Conservation (phyloP, 179 eudicot species). For the Beta macrorhiza region DNA sequence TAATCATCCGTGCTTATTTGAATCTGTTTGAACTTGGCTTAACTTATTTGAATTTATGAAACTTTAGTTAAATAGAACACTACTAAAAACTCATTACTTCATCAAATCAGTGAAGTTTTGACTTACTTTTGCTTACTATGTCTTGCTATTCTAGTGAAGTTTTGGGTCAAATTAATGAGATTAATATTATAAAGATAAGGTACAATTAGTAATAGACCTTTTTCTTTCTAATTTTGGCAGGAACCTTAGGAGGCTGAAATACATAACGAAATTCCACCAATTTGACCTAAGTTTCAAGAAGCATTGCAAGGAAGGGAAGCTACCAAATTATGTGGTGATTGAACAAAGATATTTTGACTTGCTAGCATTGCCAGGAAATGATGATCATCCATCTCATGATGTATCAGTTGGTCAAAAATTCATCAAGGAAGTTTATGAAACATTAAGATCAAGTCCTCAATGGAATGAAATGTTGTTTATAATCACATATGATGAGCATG, state of each 20-base stretch:
- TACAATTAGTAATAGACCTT: not conserved
- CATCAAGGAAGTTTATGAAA: conserved; percentile 74
- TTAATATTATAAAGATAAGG: too few species aligned
- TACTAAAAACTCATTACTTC: too few species aligned
- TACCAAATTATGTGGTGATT: conserved; percentile 79
- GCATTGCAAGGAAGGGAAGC: conserved; percentile 72
- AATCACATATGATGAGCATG: conserved; percentile 79
- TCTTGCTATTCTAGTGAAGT: too few species aligned
- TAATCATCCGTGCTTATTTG: too few species aligned
- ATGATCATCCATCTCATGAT: conserved; percentile 92
- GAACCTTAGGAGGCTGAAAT: conserved; percentile 70
- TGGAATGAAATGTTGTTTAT: conserved; percentile 77
- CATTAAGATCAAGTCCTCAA: conserved; percentile 81
- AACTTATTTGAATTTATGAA: too few species aligned
- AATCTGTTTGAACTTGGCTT: too few species aligned
- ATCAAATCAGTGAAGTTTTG: too few species aligned
- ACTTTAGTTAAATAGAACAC: too few species aligned
- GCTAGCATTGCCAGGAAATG: conserved; percentile 55
- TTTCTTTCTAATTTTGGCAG: conserved; percentile 29
- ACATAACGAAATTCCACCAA: conserved; percentile 54
- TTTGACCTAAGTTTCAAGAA: conserved; percentile 65
- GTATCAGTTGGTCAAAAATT: conserved; percentile 65
- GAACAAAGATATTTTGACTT: conserved; percentile 68
- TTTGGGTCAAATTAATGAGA: too few species aligned
- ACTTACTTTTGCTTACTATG: too few species aligned